Base-by-base conservation (phyloP, 2,329 filamentous ascomycete genomes). In the Phyllosticta citriasiana region DNA sequence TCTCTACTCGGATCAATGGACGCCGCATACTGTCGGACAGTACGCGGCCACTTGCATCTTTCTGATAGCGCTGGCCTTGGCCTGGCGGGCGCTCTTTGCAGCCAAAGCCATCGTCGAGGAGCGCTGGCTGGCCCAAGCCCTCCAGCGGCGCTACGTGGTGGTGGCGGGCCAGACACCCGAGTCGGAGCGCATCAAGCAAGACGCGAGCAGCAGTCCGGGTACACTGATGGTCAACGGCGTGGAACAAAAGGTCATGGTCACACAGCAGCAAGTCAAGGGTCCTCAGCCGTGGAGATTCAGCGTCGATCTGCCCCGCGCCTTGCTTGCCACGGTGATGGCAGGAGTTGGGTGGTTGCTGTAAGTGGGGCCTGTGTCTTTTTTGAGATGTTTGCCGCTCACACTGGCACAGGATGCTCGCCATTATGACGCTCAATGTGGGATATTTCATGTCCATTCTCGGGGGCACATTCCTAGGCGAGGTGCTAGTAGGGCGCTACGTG, bases 11-110 rank as follows among this genome's bases (percentile, higher is more conserved):
- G 72, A 76, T 24, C 72, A 79, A 58, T 97, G 92, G 91, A 88
- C 88, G 2, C 93, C 93, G 4, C 75, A 71, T 27, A 86, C 77
- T 40, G 77, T 81, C 5, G 90, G 87, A 67, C 77, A 82, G 63
- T 97, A 97, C 74, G 91, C 90, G 1, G 93, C 85, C 61, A 96
- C 91, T 27, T 96, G 93, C 78, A 89, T 97, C 73, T 97, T 97
- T 76, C 82, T 97, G 63, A 86, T 96, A 71, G 67, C 88, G 53
- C 85, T 97, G 57, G 86, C 86, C 63, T 79, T 86, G 63, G 69
- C 88, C 61, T 85, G 87, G 69, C 88, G 92, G 58, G 76, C 79
- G 22, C 79, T 96, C 16, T 77, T 93, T 57, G 91, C 91, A 2
- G 78, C 83, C 67, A 91, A 90, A 71, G 71, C 77, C 25, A 68